Evolutionary conservation across 768 basidiomycete genomes (phyloP).

Genomic region (Amanita thiersii): DNA sequence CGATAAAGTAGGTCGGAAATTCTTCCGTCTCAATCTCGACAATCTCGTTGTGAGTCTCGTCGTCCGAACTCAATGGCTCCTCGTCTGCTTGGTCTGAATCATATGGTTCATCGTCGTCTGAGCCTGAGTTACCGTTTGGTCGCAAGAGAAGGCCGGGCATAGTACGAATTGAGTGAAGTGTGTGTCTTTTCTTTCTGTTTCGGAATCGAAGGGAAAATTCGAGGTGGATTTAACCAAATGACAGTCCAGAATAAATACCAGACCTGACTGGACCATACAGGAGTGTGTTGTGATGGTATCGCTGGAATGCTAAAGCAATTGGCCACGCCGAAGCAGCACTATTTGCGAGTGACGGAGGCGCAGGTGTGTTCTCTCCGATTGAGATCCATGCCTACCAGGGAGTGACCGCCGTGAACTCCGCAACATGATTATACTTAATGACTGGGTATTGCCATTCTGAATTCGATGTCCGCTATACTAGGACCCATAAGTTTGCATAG

Average conservation of each 20-base stretch:
- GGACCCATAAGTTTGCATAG: conserved; percentile 7
- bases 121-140: neutral
- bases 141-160: neutral
- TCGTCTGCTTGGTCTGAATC: conserved; percentile 5
- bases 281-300: conserved; percentile 2
- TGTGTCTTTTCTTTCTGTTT: neutral
- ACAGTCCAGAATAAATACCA: conserved; percentile 6
- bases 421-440: conserved; percentile 1
- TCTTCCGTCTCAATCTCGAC: conserved; percentile 41
- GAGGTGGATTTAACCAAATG: too few species aligned
- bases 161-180: neutral
- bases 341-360: conserved; percentile 7
- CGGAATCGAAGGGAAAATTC: neutral
- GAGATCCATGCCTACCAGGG: neutral
- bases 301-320: conserved; percentile 1
- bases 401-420: conserved; percentile 1
- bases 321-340: conserved; percentile 7
- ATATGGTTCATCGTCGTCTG: neutral
- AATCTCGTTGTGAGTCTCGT: conserved; percentile 9
- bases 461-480: neutral
- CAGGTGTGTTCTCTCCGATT: conserved; percentile 5
- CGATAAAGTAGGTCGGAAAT: conserved; percentile 51
- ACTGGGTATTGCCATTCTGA: neutral
- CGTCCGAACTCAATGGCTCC: neutral
- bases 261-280: conserved; percentile 1